Evolutionary conservation across 805 yeast genomes (phyloP), one percentile per base, ranked within the genome.

Genomic region (Candida lessepsii): DNA sequence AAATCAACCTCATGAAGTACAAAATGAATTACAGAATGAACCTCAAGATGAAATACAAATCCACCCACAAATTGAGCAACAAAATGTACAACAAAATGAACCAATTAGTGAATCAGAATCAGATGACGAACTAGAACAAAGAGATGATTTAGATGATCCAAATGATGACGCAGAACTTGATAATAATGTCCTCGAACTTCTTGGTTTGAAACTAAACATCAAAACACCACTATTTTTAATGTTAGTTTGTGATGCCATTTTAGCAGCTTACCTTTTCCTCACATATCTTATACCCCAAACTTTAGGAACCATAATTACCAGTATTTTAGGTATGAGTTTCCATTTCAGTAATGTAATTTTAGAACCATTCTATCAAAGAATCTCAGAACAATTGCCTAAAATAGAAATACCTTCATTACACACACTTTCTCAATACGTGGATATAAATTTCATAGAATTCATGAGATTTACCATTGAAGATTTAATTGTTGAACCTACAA

Each of bases 281-380:
- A 60, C 74, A 0, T 78, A 76, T 48, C 58, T 72, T 13, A 44
- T 75, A 2, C 83, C 84, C 9, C 70, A 75, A 5, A 49, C 69
- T 30, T 32, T 73, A 3, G 83, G 83, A 8, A 52, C 54, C 35
- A 37, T 50, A 10, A 42, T 39, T 11, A 23, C 30, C 4, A 10
- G 18, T 11, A 21, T 11, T 14, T 30, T 40, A 14, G 40, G 37
- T 2, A 17, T 27, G 13, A 2, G 23, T 14, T 16, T 34, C 9
- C 11, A 7, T 2, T 23, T 28, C 5, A 11, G 18, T 10, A 4
- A 14, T n/a, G 17, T 3, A 14, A n/a, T 32, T 11, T 4, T 3
- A 2, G 16, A 20, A 9, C 30, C 38, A 9, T 17, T 29, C 9
- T 28, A 20, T n/a, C 9, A n/a, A 11, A 17, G 16, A 18, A 17